Evolutionary conservation across 2,329 filamentous ascomycete genomes (phyloP).

Genomic region (Fusarium beomiforme): DNA sequence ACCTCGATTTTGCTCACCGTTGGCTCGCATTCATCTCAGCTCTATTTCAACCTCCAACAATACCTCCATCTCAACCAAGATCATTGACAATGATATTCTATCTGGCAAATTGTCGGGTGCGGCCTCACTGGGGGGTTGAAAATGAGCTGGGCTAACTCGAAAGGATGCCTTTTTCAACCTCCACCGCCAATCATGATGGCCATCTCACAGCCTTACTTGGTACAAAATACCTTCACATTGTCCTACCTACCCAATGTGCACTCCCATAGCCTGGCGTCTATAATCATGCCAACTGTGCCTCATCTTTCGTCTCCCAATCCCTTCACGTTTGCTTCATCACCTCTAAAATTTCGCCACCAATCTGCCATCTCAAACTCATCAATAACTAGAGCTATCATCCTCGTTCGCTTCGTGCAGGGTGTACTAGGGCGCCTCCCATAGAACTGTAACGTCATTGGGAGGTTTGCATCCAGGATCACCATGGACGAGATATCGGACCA

Average conservation of each 20-base stretch:
- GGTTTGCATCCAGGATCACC: not conserved
- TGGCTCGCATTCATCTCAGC: not conserved
- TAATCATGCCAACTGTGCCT: conserved; percentile 9
- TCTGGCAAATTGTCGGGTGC: not conserved
- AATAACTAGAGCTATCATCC: conserved; percentile 10
- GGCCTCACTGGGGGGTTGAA: conserved; percentile 29
- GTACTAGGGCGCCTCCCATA: conserved; percentile 18
- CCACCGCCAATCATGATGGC: conserved; percentile 28
- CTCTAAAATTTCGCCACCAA: not conserved
- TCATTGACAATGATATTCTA: not conserved
- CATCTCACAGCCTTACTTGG: conserved; percentile 18
- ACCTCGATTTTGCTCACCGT: not conserved
- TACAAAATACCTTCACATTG: conserved; percentile 25
- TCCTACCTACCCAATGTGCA: conserved; percentile 8
- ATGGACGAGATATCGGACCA: conserved; percentile 8
- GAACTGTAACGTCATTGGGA: conserved; percentile 26
- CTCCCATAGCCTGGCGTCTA: conserved; percentile 10
- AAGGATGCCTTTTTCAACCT: conserved; percentile 29
- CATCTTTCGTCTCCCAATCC: conserved; percentile 1
- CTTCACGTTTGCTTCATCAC: conserved; percentile 9
- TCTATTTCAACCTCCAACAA: conserved; percentile 3
- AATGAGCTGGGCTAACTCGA: conserved; percentile 18
- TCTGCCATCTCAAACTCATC: conserved; percentile 7
- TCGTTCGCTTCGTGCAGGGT: conserved; percentile 20
- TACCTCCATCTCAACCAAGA: not conserved